Base-by-base conservation (phyloP, 192 early-diverging fungal species). In the Dissophora globulifera region DNA sequence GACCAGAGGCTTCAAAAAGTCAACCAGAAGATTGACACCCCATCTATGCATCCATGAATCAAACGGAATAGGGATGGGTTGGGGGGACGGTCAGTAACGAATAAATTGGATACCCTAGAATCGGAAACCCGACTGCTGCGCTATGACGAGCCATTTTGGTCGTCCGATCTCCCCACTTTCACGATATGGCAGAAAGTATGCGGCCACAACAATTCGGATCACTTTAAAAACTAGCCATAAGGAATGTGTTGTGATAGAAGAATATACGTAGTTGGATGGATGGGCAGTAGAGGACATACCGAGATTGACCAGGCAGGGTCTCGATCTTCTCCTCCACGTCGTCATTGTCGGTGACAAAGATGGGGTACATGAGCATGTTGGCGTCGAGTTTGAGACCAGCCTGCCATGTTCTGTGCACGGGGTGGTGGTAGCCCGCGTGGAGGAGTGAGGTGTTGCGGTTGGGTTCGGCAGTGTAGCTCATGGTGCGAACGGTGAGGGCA, bases 301-400 rank as follows among this genome's bases (percentile, higher is more conserved):
- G 89, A 78, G 89, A 91, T 78, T 95, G 93, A 53, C 90, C 92
- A 25, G 97, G 97, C 64, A 99, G 82, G 12, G 94, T 87, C 15
- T 80, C 58, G 75, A 99, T 95, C 50, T 88, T 84, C 42, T 89
- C 91, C 58, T 89, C 81, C n/a, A 83, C 87, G 59, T 95, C 85
- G 25, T 83, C 62, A 53, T 90, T 86, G 82, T 96, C 95, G 41
- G 87, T 90, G 65, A 99, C 89, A 79, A 99, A 99, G 68, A 99
- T 86, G 25, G 97, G 97, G 82, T 91, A 98, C 84, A 98, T 92
- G 47, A 99, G 86, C 58, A 88, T 83, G 35, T 79, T 68, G 78
- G 93, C 90, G 29, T 89, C 89, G 54, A 93, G 80, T n/a, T 62
- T 66, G 43, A 79, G 69, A 43, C 87, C 87, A n/a, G 83, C 84